Conservation (phyloP, 2,329 filamentous ascomycete species). For the Calonectria henricotiae region DNA sequence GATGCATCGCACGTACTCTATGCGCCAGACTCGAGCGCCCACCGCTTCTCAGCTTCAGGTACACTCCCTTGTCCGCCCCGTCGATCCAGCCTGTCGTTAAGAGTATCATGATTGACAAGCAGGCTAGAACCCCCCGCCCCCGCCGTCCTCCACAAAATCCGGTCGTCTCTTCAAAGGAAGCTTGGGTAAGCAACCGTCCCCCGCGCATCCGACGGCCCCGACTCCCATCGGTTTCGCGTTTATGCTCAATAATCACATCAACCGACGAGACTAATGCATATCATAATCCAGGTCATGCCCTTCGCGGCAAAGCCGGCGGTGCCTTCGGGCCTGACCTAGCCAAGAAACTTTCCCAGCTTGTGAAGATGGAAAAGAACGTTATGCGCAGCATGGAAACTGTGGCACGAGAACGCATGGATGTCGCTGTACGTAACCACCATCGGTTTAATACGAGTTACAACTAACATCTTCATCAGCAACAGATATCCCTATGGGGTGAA, state of each 20-base stretch:
- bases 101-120: conserved; percentile 34
- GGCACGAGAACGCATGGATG: conserved; percentile 97
- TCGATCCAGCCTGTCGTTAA: not conserved
- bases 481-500: conserved; percentile 99
- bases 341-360: conserved; percentile 97
- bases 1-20: conserved; percentile 99
- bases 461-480: conserved; percentile 77
- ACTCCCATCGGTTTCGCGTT: not conserved
- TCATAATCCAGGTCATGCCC: conserved; percentile 70
- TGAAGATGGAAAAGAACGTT: conserved; percentile 99
- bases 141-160: conserved; percentile 91
- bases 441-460: not conserved
- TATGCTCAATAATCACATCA: not conserved
- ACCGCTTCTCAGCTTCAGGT: conserved; percentile 86
- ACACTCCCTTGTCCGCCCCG: conserved; percentile 42
- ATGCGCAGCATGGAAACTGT: conserved; percentile 99
- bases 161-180: conserved; percentile 89
- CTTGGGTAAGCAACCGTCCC: conserved; percentile 76
- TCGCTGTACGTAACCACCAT: conserved; percentile 79
- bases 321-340: conserved; percentile 89
- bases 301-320: conserved; percentile 82
- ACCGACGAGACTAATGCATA: conserved; percentile 33
- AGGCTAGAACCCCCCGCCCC: conserved; percentile 91
- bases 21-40: conserved; percentile 96
- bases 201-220: conserved; percentile 1